Percentiles rank a stretch among this genome's conserved stretches.
phyloP scores from a whole-genome alignment of 139 green algal species.

The Micromonas pusilla region DNA sequence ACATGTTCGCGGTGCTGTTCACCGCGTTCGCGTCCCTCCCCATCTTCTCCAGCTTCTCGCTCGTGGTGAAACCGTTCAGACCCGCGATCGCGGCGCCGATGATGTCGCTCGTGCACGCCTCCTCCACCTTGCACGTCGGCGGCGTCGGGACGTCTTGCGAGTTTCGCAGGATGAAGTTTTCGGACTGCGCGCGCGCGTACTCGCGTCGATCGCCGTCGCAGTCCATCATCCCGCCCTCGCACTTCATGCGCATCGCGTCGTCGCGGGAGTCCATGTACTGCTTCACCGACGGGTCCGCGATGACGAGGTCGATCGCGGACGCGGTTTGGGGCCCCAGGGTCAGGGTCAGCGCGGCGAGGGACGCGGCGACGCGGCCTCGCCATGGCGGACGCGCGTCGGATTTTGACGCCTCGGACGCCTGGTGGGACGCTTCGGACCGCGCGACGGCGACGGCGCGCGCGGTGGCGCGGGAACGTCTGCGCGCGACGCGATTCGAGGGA shows the following conservation, averaged over 20 bases:
- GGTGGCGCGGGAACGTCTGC: too few relatives aligned
- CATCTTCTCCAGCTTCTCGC: constrained; percentile 24
- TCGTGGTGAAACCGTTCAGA: constrained; percentile 13
- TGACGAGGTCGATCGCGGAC: background rate
- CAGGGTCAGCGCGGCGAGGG: background rate
- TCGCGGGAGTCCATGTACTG: constrained; percentile 47
- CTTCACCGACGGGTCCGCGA: background rate
- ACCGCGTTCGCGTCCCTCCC: background rate
- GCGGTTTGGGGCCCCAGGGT: background rate
- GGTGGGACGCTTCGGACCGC: background rate
- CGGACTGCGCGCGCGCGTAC: constrained; percentile 18
- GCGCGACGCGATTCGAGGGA: too few relatives aligned
- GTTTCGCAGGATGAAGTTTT: background rate
- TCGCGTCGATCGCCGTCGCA: constrained; percentile 29
- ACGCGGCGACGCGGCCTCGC: background rate
- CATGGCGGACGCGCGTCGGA: background rate
- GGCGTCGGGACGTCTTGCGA: background rate
- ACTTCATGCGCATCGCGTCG: constrained; percentile 19
- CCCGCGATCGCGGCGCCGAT: constrained; percentile 11
- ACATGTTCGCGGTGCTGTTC: background rate
- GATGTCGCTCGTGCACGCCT: constrained; percentile 25
- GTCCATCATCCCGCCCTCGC: constrained; percentile 30
- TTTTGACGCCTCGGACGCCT: background rate
- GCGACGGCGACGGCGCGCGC: too few relatives aligned
- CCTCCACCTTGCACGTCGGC: constrained; percentile 16